phyloP scores from a whole-genome alignment of 176 grass and related monocot genomes.

The Carex parvula region DNA sequence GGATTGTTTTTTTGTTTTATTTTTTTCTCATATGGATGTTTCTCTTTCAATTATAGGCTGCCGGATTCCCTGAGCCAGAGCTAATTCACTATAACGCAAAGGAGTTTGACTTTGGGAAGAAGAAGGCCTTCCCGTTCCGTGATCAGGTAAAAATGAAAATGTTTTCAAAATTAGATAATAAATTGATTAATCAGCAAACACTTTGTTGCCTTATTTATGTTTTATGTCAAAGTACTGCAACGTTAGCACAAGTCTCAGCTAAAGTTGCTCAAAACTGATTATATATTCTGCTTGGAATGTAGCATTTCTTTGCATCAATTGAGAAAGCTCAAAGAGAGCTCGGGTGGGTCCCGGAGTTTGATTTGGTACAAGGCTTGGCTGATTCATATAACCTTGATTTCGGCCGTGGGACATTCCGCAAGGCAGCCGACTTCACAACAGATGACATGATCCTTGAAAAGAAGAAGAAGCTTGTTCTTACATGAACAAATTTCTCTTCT shows the following conservation, averaged over 20 bases:
- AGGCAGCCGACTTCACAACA: conserved; percentile 76
- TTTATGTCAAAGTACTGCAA: not conserved
- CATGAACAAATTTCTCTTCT: conserved; percentile 13
- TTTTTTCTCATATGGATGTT: not conserved
- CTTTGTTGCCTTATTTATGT: not conserved
- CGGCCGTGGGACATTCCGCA: conserved; percentile 64
- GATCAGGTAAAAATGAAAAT: conserved; percentile 58
- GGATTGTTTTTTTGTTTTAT: not conserved
- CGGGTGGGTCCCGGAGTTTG: conserved; percentile 53
- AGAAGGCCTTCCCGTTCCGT: conserved; percentile 92
- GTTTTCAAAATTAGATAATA: not conserved
- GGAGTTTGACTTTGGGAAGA: conserved; percentile 95
- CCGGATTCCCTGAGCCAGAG: conserved; percentile 83
- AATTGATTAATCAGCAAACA: not conserved
- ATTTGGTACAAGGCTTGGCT: conserved; percentile 59
- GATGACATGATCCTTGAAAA: conserved; percentile 95
- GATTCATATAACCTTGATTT: conserved; percentile 97
- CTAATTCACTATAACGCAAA: conserved; percentile 88
- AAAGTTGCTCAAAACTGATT: not conserved
- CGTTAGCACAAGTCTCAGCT: not conserved
- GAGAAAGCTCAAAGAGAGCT: conserved; percentile 63
- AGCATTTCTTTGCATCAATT: conserved; percentile 94
- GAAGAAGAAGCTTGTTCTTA: conserved; percentile 46
- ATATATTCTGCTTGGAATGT: conserved; percentile 15
- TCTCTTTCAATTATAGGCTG: conserved; percentile 44